Evolutionary conservation across 140 eudicot genomes (phyloP), one percentile per base, ranked within the genome.

Genomic region (Cichorium intybus): DNA sequence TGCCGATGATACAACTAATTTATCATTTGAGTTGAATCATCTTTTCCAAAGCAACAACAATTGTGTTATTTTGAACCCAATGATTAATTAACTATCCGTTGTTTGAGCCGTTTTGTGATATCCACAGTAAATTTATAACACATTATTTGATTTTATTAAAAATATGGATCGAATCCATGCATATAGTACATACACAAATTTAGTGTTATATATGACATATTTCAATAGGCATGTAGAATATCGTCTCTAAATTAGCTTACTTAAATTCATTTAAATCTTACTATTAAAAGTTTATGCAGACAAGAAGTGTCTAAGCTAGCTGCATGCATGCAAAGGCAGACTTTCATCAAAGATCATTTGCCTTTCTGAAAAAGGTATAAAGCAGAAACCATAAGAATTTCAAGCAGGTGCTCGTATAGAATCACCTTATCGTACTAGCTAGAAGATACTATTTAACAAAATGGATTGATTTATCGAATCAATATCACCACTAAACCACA

Each of bases 381-480:
- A 47, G 59, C 28, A 58, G 27, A 26, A 62, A 10, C 49, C 57
- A 53, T 26, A 24, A 60, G 24, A 60, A 24, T 60, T 60, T 50
- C 55, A 22, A 49, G 43, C 60, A 48, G 24, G 54, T 56, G 41
- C 12, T 62, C 29, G 28, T 46, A 64, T 37, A 61, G 24, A 61
- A 53, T 56, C 70, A 50, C 26, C 10, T 7, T 24, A 31, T 55
- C n/a, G 45, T 54, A 41, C 64, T 17, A 41, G 57, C 64, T 17
- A 41, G 57, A 72, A 46, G 72, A 73, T 52, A 39, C 58, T 64
- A 60, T 73, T 72, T 45, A 51, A 51, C 59, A 43, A 60, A 12
- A 6, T 12, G 28, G 65, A 62, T 73, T 71, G 52, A 47, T 26
- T 45, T 29, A 64, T 73, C 72, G 17, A 46, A 73, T 73, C 60